Evolutionary conservation across 305 asterid genomes (phyloP).

Genomic region (Plantago rigida): DNA sequence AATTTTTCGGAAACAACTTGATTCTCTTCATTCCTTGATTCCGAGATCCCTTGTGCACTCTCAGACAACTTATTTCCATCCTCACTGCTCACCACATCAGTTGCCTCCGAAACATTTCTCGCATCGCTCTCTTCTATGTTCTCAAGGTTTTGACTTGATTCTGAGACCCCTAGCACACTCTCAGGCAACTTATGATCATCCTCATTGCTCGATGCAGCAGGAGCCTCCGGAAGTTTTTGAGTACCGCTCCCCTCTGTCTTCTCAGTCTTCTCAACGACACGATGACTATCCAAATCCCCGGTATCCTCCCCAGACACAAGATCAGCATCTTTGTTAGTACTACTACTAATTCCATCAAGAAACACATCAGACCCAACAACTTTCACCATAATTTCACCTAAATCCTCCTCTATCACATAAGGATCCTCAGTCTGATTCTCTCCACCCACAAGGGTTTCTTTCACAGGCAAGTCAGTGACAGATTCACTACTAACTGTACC

Average conservation of each 20-base stretch:
- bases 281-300: conserved; percentile 27
- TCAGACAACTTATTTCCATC: conserved; percentile 27
- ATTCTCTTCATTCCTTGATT: conserved; percentile 22
- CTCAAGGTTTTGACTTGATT: conserved; percentile 13
- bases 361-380: conserved; percentile 68
- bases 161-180: neutral
- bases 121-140: conserved; percentile 27
- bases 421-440: conserved; percentile 36
- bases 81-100: conserved; percentile 22
- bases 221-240: conserved; percentile 25
- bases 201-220: conserved; percentile 23
- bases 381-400: conserved; percentile 67
- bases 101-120: conserved; percentile 24
- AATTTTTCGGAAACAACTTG: conserved; percentile 26
- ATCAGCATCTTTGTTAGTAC: conserved; percentile 31
- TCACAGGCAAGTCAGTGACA: conserved; percentile 26
- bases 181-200: conserved; percentile 26
- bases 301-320: conserved; percentile 30
- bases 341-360: conserved; percentile 64
- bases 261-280: neutral
- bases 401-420: conserved; percentile 38
- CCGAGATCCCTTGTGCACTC: conserved; percentile 25
- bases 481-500: conserved; percentile 36
- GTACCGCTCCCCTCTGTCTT: conserved; percentile 25
- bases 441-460: conserved; percentile 32